A percentile compares a stretch with the other conserved stretches of the same genome.
Conservation (phyloP, 495 filamentous ascomycete genomes). For the Aspergillus coremiiformis region DNA sequence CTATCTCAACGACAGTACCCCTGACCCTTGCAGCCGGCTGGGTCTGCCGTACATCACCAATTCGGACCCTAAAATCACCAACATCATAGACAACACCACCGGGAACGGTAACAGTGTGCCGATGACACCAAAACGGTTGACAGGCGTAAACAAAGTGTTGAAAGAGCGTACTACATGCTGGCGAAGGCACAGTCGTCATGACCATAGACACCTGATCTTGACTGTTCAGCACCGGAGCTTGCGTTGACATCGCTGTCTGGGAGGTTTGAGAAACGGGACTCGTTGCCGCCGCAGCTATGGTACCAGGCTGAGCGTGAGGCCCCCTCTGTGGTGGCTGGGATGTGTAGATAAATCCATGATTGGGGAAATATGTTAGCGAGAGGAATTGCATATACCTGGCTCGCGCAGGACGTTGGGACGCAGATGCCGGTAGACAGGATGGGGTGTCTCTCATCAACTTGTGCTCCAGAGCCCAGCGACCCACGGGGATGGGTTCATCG, state of each 20-base stretch:
- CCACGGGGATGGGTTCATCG: conserved; percentile 32
- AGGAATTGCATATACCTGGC: conserved; percentile 43
- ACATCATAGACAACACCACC: conserved; percentile 37
- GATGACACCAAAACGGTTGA: conserved; percentile 41
- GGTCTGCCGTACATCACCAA: conserved; percentile 41
- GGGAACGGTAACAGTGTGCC: conserved; percentile 35
- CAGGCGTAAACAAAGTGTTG: conserved; percentile 40
- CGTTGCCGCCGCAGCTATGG: background rate
- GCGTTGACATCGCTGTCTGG: background rate
- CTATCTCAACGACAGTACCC: conserved; percentile 39
- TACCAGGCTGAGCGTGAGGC: conserved; percentile 2
- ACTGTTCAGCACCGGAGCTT: background rate
- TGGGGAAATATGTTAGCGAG: conserved; percentile 32
- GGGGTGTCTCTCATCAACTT: conserved; percentile 43
- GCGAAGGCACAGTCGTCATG: conserved; percentile 35
- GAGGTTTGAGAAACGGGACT: background rate
- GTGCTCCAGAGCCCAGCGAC: conserved; percentile 39
- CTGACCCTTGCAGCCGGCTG: conserved; percentile 31
- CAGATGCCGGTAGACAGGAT: conserved; percentile 31
- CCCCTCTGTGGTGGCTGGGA: conserved; percentile 24
- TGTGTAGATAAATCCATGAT: conserved; percentile 41
- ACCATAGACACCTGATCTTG: conserved; percentile 21
- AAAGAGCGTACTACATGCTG: conserved; percentile 29
- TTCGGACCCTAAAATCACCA: conserved; percentile 38
- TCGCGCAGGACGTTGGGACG: conserved; percentile 21